A percentile compares a stretch with the other conserved stretches of the same genome.
phyloP scores from a whole-genome alignment of 2,329 filamentous ascomycete species.

The Calonectria hongkongensis region DNA sequence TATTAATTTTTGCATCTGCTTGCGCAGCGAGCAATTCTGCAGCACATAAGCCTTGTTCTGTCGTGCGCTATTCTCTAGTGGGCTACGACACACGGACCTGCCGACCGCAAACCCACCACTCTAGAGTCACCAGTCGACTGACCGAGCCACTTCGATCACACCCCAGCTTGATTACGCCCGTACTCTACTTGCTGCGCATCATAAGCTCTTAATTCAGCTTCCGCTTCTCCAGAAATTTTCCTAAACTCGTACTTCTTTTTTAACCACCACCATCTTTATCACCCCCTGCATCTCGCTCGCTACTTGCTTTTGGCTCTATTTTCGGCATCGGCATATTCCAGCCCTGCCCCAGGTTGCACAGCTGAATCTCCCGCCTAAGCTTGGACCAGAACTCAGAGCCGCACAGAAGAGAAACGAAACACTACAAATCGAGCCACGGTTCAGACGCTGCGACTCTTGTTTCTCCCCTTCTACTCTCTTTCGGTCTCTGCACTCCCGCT shows the following conservation, averaged over 20 bases:
- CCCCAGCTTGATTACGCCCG: slow-evolving; percentile 39
- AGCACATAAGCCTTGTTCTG: slow-evolving; percentile 10
- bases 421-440: slow-evolving; percentile 33
- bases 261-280: neutral
- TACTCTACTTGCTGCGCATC: slow-evolving; percentile 29
- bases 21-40: slow-evolving; percentile 13
- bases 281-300: slow-evolving; percentile 7
- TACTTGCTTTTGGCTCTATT: slow-evolving; percentile 33
- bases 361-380: slow-evolving; percentile 39
- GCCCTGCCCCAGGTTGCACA: slow-evolving; percentile 26
- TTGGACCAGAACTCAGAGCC: slow-evolving; percentile 36
- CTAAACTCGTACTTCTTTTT: neutral
- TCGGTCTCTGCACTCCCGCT: slow-evolving; percentile 42
- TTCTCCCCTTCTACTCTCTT: slow-evolving; percentile 24
- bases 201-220: slow-evolving; percentile 31
- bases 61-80: slow-evolving; percentile 36
- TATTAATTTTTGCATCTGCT: slow-evolving; percentile 30
- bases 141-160: slow-evolving; percentile 48
- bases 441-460: slow-evolving; percentile 21
- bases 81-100: slow-evolving; percentile 53
- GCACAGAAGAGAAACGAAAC: slow-evolving; percentile 36
- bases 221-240: slow-evolving; percentile 12
- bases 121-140: slow-evolving; percentile 52
- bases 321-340: slow-evolving; percentile 28
- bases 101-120: slow-evolving; percentile 47